Conservation (phyloP, 164 flowering plant species). For the Warburgia ugandensis region DNA sequence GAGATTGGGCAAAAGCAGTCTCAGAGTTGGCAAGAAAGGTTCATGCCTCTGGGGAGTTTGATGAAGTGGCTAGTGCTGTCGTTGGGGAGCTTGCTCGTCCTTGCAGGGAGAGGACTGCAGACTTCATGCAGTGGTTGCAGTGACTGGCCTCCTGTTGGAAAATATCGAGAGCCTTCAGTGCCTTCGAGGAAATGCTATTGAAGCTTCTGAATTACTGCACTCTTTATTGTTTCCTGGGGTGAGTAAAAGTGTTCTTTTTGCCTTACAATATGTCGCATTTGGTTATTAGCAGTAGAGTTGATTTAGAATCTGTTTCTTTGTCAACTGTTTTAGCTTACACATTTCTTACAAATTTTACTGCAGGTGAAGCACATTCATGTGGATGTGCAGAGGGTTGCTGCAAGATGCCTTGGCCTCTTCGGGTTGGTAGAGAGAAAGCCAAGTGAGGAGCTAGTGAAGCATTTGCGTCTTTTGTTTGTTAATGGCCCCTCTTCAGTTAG, state of each 20-base stretch:
- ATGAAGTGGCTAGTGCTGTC: constrained; percentile 55
- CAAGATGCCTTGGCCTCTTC: constrained; percentile 90
- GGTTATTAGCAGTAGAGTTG: too few relatives aligned
- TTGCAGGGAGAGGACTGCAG: constrained; percentile 91
- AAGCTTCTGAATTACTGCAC: constrained; percentile 58
- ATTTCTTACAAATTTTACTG: not conserved
- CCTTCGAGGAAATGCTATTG: constrained; percentile 47
- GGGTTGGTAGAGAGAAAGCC: constrained; percentile 73
- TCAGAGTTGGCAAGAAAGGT: constrained; percentile 63
- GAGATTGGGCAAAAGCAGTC: constrained; percentile 83
- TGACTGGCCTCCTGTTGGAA: constrained; percentile 70
- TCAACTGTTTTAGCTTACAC: too few relatives aligned
- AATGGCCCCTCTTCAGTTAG: constrained; percentile 51
- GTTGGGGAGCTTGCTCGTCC: constrained; percentile 83
- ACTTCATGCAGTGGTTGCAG: constrained; percentile 90
- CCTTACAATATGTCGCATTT: too few relatives aligned
- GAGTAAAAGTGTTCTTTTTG: too few relatives aligned
- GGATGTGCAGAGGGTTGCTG: constrained; percentile 82
- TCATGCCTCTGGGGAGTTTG: constrained; percentile 85
- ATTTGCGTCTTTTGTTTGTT: constrained; percentile 52
- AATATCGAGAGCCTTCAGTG: constrained; percentile 43
- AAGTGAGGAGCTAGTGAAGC: constrained; percentile 62
- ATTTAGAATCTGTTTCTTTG: too few relatives aligned
- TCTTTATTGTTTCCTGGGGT: constrained; percentile 90
- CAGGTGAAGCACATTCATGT: constrained; percentile 88